Conservation (phyloP, 768 basidiomycete species). For the Russula ochroleuca region DNA sequence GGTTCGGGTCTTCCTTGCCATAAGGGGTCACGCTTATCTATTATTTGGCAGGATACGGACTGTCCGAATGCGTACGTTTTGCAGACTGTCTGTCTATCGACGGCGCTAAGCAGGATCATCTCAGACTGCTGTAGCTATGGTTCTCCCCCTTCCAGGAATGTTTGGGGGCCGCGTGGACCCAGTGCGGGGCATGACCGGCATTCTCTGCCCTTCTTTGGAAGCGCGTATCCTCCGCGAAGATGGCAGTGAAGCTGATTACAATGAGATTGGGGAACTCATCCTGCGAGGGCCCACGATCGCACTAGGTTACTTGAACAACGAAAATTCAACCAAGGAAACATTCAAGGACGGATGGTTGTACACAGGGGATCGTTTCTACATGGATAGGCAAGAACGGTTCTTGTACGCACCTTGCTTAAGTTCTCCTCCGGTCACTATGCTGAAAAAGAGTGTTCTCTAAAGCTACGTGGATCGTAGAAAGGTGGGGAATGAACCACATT, state of each 20-base stretch:
- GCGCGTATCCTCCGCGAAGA: slow-evolving; percentile 59
- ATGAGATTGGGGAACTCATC: slow-evolving; percentile 66
- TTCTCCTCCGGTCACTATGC: background rate
- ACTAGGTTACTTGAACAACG: slow-evolving; percentile 70
- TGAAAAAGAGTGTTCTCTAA: background rate
- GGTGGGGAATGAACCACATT: slow-evolving; percentile 36
- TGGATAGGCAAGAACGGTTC: slow-evolving; percentile 57
- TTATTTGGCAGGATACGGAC: slow-evolving; percentile 12
- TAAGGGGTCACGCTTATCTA: background rate
- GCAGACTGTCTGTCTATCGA: background rate
- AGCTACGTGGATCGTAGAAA: slow-evolving; percentile 78
- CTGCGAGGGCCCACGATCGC: slow-evolving; percentile 53
- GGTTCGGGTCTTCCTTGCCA: background rate
- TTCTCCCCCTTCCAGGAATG: slow-evolving; percentile 14
- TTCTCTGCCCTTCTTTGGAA: slow-evolving; percentile 61
- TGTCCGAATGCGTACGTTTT: slow-evolving; percentile 23
- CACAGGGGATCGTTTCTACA: slow-evolving; percentile 68
- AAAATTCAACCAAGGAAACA: slow-evolving; percentile 58
- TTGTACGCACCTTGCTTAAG: slow-evolving; percentile 43
- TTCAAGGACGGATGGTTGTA: slow-evolving; percentile 69
- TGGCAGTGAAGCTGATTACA: slow-evolving; percentile 47
- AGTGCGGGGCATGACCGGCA: slow-evolving; percentile 47
- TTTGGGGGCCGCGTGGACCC: slow-evolving; percentile 15
- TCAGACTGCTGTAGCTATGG: slow-evolving; percentile 23
- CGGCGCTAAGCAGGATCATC: background rate